Percentiles rank a stretch among this genome's conserved stretches.
Conservation (phyloP, 768 basidiomycete genomes). For the Crucibulum laeve region DNA sequence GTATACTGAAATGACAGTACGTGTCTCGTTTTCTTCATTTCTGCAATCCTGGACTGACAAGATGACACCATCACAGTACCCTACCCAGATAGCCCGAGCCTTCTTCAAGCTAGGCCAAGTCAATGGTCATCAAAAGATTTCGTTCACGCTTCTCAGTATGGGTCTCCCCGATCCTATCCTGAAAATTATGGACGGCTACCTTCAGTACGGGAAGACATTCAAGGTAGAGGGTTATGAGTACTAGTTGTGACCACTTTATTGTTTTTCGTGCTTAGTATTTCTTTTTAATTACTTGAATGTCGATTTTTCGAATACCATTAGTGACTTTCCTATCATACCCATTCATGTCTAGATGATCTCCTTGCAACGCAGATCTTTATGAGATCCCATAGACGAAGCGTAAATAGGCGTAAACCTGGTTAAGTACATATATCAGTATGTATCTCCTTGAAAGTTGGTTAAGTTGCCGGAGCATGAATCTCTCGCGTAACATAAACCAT, state of each 20-base stretch:
- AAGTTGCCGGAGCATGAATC: too few relatives aligned
- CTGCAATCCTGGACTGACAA: constrained; percentile 4
- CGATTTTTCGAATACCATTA: neutral
- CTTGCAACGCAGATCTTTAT: too few relatives aligned
- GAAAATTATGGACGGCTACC: constrained; percentile 90
- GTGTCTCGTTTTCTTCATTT: constrained; percentile 21
- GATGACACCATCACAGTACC: constrained; percentile 58
- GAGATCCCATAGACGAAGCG: too few relatives aligned
- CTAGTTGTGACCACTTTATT: constrained; percentile 27
- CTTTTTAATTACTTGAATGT: neutral
- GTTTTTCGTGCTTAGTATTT: constrained; percentile 3
- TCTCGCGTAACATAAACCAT: too few relatives aligned
- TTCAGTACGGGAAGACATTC: constrained; percentile 85
- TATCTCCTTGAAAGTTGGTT: too few relatives aligned
- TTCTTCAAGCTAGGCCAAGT: constrained; percentile 93
- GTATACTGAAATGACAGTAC: constrained; percentile 83
- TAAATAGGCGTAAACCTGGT: too few relatives aligned
- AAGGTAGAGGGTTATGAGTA: constrained; percentile 86
- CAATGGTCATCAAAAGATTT: constrained; percentile 92
- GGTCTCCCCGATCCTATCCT: constrained; percentile 85
- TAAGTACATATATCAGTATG: too few relatives aligned
- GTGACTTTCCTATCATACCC: neutral
- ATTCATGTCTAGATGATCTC: neutral
- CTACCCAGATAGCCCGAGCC: constrained; percentile 83
- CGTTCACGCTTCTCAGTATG: constrained; percentile 91